phyloP scores from a whole-genome alignment of 345 rosid genomes.

The Noccaea caerulescens region DNA sequence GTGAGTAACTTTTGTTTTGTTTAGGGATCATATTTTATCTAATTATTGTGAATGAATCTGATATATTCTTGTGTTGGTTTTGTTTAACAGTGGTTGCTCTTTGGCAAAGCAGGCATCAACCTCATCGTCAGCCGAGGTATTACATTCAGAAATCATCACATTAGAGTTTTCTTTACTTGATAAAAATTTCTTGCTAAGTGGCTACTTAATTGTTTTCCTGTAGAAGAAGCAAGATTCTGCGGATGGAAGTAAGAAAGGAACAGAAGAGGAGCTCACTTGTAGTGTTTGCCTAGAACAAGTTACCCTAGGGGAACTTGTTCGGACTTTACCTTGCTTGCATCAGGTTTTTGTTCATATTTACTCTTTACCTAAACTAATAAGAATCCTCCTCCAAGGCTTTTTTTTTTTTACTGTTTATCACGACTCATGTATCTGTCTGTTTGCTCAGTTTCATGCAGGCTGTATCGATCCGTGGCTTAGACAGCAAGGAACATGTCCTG shows the following conservation, averaged over 20 bases:
- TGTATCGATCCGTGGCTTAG: slow-evolving; percentile 84
- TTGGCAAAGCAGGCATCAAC: slow-evolving; percentile 60
- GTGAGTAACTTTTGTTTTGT: slow-evolving; percentile 36
- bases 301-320: slow-evolving; percentile 60
- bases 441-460: slow-evolving; percentile 72
- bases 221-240: slow-evolving; percentile 59
- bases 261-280: slow-evolving; percentile 76
- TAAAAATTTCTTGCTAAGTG: neutral
- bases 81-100: slow-evolving; percentile 51
- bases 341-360: slow-evolving; percentile 48
- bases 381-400: neutral
- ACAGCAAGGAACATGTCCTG: slow-evolving; percentile 89
- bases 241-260: slow-evolving; percentile 46
- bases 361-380: neutral
- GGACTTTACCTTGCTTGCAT: slow-evolving; percentile 80
- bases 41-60: neutral
- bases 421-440: neutral
- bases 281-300: slow-evolving; percentile 89
- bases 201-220: neutral
- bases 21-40: neutral
- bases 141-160: neutral
- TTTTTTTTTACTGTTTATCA: neutral
- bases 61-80: slow-evolving; percentile 14
- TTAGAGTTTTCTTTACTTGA: neutral
- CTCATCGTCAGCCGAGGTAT: slow-evolving; percentile 68